phyloP scores from a whole-genome alignment of 768 basidiomycete species.

The Leucocoprinus birnbaumii region DNA sequence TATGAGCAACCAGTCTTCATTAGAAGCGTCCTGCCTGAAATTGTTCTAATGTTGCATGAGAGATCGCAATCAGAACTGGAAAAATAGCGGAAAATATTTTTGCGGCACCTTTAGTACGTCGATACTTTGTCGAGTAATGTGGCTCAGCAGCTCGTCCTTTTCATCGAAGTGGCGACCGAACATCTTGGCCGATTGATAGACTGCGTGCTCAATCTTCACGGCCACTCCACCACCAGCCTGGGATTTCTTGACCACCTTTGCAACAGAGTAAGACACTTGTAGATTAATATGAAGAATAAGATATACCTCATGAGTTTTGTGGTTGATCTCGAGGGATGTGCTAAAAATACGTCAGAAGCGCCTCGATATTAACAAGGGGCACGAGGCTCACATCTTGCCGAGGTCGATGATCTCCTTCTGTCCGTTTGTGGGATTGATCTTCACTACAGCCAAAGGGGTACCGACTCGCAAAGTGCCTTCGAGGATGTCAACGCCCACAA shows the following conservation, averaged over 20 bases:
- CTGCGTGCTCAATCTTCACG: slow-evolving; percentile 97
- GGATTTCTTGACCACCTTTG: slow-evolving; percentile 83
- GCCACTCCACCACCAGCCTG: slow-evolving; percentile 97
- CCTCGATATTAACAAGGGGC: slow-evolving; percentile 9
- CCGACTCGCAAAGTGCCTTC: slow-evolving; percentile 90
- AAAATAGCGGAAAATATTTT: background rate
- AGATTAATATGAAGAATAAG: background rate
- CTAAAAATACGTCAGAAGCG: slow-evolving; percentile 35
- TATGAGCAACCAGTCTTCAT: slow-evolving; percentile 93
- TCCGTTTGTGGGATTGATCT: slow-evolving; percentile 80
- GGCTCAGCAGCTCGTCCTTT: slow-evolving; percentile 90
- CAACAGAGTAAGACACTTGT: slow-evolving; percentile 2
- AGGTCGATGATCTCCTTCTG: slow-evolving; percentile 91
- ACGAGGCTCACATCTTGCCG: slow-evolving; percentile 82
- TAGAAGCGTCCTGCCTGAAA: slow-evolving; percentile 86
- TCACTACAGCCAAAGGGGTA: slow-evolving; percentile 94
- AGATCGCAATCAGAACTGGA: background rate
- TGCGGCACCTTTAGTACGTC: slow-evolving; percentile 86
- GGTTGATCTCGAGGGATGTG: slow-evolving; percentile 96
- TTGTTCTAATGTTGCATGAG: slow-evolving; percentile 46
- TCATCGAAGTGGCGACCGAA: slow-evolving; percentile 96
- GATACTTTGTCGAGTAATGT: slow-evolving; percentile 89
- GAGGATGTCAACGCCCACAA: slow-evolving; percentile 93
- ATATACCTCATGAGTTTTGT: slow-evolving; percentile 76
- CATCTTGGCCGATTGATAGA: slow-evolving; percentile 93